These are phyloP conservation scores for Cunninghamia lanceolata DNA, from an alignment of 75 land plant species.

Conservation along the genomic window DNA sequence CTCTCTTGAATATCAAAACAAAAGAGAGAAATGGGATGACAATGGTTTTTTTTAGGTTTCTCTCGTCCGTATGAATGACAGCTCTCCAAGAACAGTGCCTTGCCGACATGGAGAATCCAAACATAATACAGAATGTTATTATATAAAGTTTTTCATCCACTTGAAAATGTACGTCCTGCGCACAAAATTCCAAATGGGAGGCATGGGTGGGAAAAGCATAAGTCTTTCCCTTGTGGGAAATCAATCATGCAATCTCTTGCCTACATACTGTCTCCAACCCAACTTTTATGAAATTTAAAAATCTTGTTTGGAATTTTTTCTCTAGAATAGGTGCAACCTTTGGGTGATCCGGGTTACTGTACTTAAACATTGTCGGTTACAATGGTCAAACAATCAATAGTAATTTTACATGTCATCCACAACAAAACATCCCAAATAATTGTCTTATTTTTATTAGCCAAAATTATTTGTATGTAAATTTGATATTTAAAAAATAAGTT, in stretches of 20 bases:
- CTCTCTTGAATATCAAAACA: neutral
- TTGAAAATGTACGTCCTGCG: neutral
- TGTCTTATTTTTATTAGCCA: too few relatives aligned
- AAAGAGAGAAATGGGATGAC: neutral
- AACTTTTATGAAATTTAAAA: too few relatives aligned
- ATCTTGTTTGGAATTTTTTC: too few relatives aligned
- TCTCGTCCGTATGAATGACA: neutral
- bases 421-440: too few relatives aligned
- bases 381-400: too few relatives aligned
- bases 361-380: too few relatives aligned
- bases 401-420: too few relatives aligned
- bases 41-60: neutral
- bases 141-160: neutral
- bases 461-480: too few relatives aligned
- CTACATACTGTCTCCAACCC: too few relatives aligned
- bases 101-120: neutral
- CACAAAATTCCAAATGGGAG: constrained; percentile 1
- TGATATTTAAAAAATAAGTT: too few relatives aligned
- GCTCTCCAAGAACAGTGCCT: neutral
- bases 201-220: neutral
- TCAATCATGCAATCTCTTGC: neutral
- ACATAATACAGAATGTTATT: neutral
- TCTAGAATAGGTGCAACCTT: too few relatives aligned
- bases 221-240: neutral
- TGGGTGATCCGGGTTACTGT: too few relatives aligned